Conservation (phyloP, 225 moss, liverwort and hornwort species). For the Bryoerythrophyllum caledonicum region DNA sequence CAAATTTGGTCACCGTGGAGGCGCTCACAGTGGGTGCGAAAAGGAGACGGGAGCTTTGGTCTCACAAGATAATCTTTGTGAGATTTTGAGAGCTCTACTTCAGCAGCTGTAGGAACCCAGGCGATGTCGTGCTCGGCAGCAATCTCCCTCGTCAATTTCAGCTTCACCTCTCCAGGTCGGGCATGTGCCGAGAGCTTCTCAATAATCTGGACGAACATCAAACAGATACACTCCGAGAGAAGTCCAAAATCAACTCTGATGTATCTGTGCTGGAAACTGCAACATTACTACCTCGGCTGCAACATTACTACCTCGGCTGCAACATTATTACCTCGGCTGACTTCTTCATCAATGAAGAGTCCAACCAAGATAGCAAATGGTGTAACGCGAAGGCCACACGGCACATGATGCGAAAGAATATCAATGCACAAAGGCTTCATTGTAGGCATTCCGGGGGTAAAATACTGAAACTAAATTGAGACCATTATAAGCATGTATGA, state of each 20-base stretch:
- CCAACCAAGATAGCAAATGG: not conserved
- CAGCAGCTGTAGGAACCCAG: conserved; percentile 88
- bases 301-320: conserved; percentile 16
- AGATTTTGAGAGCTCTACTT: conserved; percentile 68
- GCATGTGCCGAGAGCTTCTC: conserved; percentile 94
- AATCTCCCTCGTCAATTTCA: conserved; percentile 95
- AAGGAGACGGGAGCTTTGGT: not conserved
- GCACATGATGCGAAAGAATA: not conserved
- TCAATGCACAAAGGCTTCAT: not conserved
- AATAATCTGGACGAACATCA: conserved; percentile 66
- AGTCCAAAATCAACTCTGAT: not conserved
- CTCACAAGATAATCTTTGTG: conserved; percentile 97
- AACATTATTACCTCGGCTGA: not conserved
- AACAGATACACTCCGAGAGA: conserved; percentile 7
- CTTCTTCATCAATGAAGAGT: not conserved
- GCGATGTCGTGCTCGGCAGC: conserved; percentile 76
- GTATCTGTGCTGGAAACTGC: not conserved
- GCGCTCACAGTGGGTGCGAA: too few relatives aligned
- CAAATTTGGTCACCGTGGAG: too few relatives aligned
- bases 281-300: conserved; percentile 2
- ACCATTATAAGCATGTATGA: too few relatives aligned
- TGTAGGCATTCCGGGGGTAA: not conserved
- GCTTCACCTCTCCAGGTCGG: conserved; percentile 79
- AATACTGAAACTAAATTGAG: not conserved
- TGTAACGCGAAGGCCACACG: not conserved